These are phyloP conservation scores for Pestalotiopsis sp. DNA, from an alignment of 2,329 filamentous ascomycete species.

Conservation along the genomic window DNA sequence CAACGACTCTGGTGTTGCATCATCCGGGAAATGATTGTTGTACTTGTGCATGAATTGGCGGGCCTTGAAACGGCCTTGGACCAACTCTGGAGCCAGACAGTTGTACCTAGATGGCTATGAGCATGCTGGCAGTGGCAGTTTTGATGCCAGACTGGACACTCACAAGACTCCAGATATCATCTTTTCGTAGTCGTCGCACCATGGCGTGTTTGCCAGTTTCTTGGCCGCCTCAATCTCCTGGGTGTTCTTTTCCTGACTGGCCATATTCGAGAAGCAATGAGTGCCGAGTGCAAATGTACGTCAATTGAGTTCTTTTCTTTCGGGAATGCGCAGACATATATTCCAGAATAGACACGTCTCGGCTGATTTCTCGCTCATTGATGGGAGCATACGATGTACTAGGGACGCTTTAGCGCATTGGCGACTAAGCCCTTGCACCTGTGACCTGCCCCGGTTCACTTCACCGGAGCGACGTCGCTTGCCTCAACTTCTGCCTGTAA, in stretches of 20 bases:
- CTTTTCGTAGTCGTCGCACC: conserved; percentile 63
- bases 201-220: conserved; percentile 51
- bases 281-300: neutral
- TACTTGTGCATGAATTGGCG: conserved; percentile 59
- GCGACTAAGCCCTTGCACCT: too few relatives aligned
- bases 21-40: conserved; percentile 48
- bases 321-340: too few relatives aligned
- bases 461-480: too few relatives aligned
- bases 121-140: neutral
- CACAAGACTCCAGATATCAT: conserved; percentile 67
- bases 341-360: too few relatives aligned
- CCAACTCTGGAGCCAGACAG: conserved; percentile 47
- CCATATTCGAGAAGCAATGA: conserved; percentile 27
- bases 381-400: too few relatives aligned
- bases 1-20: conserved; percentile 48
- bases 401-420: too few relatives aligned
- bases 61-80: conserved; percentile 52
- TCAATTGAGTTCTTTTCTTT: too few relatives aligned
- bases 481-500: too few relatives aligned
- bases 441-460: too few relatives aligned
- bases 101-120: conserved; percentile 45
- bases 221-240: conserved; percentile 46
- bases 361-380: too few relatives aligned
- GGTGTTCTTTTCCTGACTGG: conserved; percentile 40
- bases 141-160: conserved; percentile 17